Evolutionary conservation across 2,329 filamentous ascomycete genomes (phyloP), one percentile per base, ranked within the genome.

Genomic region (Monascus ruber): DNA sequence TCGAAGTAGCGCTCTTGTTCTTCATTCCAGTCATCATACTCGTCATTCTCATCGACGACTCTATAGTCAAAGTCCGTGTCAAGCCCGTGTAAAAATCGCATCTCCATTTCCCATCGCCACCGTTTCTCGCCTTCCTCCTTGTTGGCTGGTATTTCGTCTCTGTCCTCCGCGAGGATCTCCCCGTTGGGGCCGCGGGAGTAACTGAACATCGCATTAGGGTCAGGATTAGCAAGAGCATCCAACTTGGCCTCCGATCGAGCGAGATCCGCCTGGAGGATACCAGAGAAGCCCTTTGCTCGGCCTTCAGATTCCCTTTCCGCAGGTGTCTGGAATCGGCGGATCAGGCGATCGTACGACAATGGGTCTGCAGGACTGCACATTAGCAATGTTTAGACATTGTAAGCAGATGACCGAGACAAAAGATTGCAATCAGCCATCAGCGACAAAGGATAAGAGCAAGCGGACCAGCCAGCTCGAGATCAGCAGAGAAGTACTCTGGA

Each of bases 61-160:
- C 52, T 59, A 55, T 94, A 94, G 44, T 89, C 81, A 51, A 93
- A 89, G 35, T 93, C 85, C 1, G 72, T 69, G 53, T 93, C 87
- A 5, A 72, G 72, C 0, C 87, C 87, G 17, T 71, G 65, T 26
- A 94, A 60, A 52, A 94, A 94, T 29, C 86, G 72, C 49, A 81
- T 68, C 28, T 76, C 73, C 66, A 94, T 77, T 51, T 82, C 83
- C 41, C 76, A 76, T 29, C 68, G 65, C 87, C 87, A 94, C 42
- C 77, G 71, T 44, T 72, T 68, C 37, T 69, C 65, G 0, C 81
- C 87, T 35, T 86, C 80, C 38, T 80, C 77, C 52, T 77, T 81
- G 27, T 59, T 78, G 51, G 61, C 58, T 3, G 73, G 71, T 26
- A 71, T 66, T 41, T 78, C 71, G 46, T 79, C 75, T 39, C 68